A percentile compares a stretch with the other conserved stretches of the same genome.
These are phyloP conservation scores for Pichia californica DNA, from an alignment of 805 yeast species.

Conservation along the genomic window DNA sequence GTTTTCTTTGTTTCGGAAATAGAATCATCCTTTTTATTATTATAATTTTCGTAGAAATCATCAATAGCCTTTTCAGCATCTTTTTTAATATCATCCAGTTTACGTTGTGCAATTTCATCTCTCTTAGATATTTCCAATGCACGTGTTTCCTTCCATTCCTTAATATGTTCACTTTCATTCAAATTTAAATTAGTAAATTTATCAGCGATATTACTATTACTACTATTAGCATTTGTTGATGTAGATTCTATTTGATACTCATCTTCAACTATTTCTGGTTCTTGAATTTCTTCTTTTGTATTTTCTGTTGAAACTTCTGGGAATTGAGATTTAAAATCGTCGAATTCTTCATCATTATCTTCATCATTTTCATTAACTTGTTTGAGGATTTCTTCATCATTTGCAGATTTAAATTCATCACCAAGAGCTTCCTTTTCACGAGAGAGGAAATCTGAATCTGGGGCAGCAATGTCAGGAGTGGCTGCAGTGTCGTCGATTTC, in stretches of 20 bases:
- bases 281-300: neutral
- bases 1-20: conserved; percentile 58
- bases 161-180: conserved; percentile 52
- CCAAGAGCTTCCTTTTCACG: conserved; percentile 67
- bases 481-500: conserved; percentile 44
- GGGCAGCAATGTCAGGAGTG: conserved; percentile 19
- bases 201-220: conserved; percentile 40
- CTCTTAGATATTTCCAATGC: conserved; percentile 72
- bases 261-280: neutral
- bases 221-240: too few relatives aligned
- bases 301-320: conserved; percentile 42
- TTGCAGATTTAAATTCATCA: conserved; percentile 63
- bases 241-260: too few relatives aligned
- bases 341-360: conserved; percentile 40
- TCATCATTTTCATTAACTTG: conserved; percentile 30
- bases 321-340: conserved; percentile 57
- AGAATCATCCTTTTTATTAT: conserved; percentile 69
- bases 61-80: conserved; percentile 81
- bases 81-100: conserved; percentile 57
- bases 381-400: conserved; percentile 40
- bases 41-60: conserved; percentile 88
- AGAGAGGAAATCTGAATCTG: conserved; percentile 47
- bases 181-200: conserved; percentile 31
- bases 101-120: conserved; percentile 62
- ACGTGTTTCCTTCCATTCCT: conserved; percentile 79